Conservation (phyloP, 2,329 filamentous ascomycete genomes). For the Ilyonectria mors-panacis region DNA sequence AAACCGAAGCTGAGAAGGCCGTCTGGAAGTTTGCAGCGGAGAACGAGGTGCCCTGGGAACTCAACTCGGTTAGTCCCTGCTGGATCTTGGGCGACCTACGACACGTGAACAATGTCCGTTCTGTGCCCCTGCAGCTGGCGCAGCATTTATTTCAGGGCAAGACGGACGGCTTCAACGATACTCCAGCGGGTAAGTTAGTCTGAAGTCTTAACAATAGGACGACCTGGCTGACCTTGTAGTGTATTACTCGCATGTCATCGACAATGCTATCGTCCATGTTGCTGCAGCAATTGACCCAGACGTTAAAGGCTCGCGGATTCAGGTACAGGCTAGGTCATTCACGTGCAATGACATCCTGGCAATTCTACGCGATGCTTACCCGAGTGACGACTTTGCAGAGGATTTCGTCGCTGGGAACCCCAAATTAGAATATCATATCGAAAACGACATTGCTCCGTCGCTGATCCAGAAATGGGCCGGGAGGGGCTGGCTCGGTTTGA, state of each 20-base stretch:
- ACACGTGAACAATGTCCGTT: conserved; percentile 8
- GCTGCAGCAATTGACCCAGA: conserved; percentile 4
- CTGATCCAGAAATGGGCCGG: conserved; percentile 21
- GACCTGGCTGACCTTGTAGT: not conserved
- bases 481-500: conserved; percentile 8
- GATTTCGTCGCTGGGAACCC: not conserved
- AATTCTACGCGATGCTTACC: conserved; percentile 12
- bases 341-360: conserved; percentile 6
- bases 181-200: not conserved
- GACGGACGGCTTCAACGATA: not conserved
- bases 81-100: conserved; percentile 21
- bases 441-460: conserved; percentile 13
- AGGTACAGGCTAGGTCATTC: not conserved
- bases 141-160: conserved; percentile 8
- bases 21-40: not conserved
- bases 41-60: conserved; percentile 14
- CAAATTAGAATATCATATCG: conserved; percentile 8
- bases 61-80: conserved; percentile 17
- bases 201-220: not conserved
- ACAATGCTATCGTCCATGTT: not conserved
- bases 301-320: conserved; percentile 11
- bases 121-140: conserved; percentile 6
- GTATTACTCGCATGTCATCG: conserved; percentile 1
- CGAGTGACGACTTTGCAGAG: conserved; percentile 5
- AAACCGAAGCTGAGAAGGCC: conserved; percentile 1